Evolutionary conservation across 2,329 filamentous ascomycete genomes (phyloP).

Genomic region (Paecilomyces variotii): DNA sequence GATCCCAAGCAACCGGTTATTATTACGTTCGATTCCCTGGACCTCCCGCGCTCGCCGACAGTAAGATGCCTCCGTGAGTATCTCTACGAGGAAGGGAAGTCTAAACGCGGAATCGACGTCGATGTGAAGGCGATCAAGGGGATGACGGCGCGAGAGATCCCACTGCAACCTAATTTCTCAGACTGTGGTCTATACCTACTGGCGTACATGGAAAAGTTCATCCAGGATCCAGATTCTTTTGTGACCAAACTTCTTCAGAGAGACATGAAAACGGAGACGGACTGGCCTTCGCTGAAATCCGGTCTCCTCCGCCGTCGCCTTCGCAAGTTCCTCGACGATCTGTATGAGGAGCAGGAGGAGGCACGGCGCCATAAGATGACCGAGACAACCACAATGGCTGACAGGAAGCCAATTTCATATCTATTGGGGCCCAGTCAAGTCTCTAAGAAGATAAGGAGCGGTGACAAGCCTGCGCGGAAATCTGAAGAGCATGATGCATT

Average conservation of each 20-base stretch:
- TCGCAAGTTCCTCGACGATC: constrained; percentile 55
- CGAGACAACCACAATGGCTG: constrained; percentile 25
- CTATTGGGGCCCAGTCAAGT: constrained; percentile 16
- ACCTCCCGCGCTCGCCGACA: constrained; percentile 54
- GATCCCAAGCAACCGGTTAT: constrained; percentile 58
- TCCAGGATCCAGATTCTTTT: constrained; percentile 65
- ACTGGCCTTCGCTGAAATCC: constrained; percentile 49
- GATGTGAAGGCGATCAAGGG: constrained; percentile 43
- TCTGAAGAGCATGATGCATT: background rate
- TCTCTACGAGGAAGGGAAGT: constrained; percentile 61
- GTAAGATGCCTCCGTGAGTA: constrained; percentile 67
- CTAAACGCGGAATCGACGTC: constrained; percentile 48
- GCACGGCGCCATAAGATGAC: constrained; percentile 25
- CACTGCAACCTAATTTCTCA: constrained; percentile 71
- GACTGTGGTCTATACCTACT: constrained; percentile 87
- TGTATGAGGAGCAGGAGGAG: constrained; percentile 53
- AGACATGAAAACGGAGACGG: constrained; percentile 49
- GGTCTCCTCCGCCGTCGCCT: constrained; percentile 57
- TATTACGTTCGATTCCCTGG: constrained; percentile 81
- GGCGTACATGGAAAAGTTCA: constrained; percentile 75
- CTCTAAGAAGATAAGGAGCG: background rate
- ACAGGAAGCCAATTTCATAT: constrained; percentile 22
- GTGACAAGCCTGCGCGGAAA: background rate
- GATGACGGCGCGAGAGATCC: constrained; percentile 67
- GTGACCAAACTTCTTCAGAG: constrained; percentile 57